Evolutionary conservation across 2,329 filamentous ascomycete genomes (phyloP).

Genomic region (Colletotrichum sp.): DNA sequence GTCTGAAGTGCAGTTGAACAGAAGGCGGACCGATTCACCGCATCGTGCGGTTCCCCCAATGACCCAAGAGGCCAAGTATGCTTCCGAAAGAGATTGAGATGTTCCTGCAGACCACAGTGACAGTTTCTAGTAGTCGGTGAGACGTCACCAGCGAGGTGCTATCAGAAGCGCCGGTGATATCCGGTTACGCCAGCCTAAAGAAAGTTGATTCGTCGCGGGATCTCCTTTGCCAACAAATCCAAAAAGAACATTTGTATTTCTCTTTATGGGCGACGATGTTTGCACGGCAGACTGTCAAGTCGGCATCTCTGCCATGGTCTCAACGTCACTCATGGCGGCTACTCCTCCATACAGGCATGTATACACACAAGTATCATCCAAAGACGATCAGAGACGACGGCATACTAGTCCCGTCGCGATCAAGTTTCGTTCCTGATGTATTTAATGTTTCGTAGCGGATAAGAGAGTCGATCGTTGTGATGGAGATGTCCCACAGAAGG

Average conservation of each 20-base stretch:
- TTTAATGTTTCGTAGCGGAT: neutral
- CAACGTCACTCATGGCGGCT: neutral
- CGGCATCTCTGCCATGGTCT: neutral
- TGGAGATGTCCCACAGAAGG: neutral
- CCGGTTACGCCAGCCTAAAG: too few relatives aligned
- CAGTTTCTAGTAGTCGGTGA: too few relatives aligned
- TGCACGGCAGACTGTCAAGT: neutral
- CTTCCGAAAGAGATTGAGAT: too few relatives aligned
- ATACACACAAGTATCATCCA: neutral
- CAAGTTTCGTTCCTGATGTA: neutral
- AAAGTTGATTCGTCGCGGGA: too few relatives aligned
- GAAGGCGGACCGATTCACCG: neutral
- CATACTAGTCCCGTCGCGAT: neutral
- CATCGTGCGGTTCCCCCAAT: neutral
- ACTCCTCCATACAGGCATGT: neutral
- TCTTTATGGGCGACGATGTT: rapidly evolving
- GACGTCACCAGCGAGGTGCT: too few relatives aligned
- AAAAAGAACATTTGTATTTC: too few relatives aligned
- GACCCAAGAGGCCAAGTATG: too few relatives aligned
- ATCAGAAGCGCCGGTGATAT: too few relatives aligned
- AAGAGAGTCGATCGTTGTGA: neutral
- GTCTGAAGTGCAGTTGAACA: neutral
- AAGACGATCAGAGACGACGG: neutral
- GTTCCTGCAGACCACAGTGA: too few relatives aligned
- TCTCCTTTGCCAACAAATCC: too few relatives aligned